These are phyloP conservation scores for Aspergillus clavatus DNA, from an alignment of 2,329 filamentous ascomycete species.

Conservation along the genomic window DNA sequence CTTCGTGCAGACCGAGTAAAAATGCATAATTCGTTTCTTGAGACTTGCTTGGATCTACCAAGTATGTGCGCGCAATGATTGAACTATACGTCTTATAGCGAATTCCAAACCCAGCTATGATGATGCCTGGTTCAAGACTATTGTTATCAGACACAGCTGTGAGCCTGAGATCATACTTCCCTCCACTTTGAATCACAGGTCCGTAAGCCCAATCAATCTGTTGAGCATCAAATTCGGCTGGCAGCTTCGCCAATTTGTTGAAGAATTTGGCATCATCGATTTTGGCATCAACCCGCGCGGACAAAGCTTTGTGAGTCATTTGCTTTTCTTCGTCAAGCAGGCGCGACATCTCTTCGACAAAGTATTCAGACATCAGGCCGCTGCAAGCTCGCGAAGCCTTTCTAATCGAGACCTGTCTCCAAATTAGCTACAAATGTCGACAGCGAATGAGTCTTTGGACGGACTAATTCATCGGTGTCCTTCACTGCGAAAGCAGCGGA, in stretches of 20 bases:
- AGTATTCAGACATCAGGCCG: constrained; percentile 91
- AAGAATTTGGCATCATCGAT: constrained; percentile 94
- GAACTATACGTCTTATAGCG: constrained; percentile 96
- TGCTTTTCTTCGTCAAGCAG: constrained; percentile 96
- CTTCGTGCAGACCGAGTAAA: constrained; percentile 74
- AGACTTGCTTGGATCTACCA: constrained; percentile 94
- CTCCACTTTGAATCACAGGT: constrained; percentile 89
- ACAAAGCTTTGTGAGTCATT: constrained; percentile 80
- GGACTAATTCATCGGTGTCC: constrained; percentile 81
- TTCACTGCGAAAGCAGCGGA: constrained; percentile 83
- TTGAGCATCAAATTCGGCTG: constrained; percentile 76
- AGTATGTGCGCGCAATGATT: constrained; percentile 84
- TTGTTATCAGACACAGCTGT: constrained; percentile 74
- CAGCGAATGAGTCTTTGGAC: constrained; percentile 15
- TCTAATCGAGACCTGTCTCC: constrained; percentile 74
- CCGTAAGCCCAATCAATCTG: constrained; percentile 94
- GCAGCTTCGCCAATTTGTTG: constrained; percentile 74
- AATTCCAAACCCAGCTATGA: constrained; percentile 84
- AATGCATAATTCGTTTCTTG: constrained; percentile 95
- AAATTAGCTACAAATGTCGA: constrained; percentile 9
- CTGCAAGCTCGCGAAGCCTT: constrained; percentile 92
- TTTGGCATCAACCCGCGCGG: constrained; percentile 84
- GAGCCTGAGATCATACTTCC: constrained; percentile 87
- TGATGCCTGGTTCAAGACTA: constrained; percentile 83
- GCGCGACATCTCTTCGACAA: constrained; percentile 96